Evolutionary conservation across 2,329 filamentous ascomycete genomes (phyloP), one percentile per base, ranked within the genome.

Genomic region (Xylariaceae sp.): DNA sequence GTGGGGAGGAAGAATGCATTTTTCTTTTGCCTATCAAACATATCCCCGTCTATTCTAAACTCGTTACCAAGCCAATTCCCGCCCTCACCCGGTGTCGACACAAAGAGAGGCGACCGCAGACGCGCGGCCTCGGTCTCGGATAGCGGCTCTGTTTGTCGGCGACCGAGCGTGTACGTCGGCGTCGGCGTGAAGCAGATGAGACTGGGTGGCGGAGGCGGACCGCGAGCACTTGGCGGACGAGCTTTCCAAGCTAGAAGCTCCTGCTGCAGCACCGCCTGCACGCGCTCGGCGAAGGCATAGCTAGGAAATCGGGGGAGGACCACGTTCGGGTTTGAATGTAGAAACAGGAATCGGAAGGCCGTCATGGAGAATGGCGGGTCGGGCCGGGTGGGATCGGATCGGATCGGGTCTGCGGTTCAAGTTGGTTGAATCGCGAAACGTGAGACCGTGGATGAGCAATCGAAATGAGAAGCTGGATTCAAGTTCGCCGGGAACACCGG

Each of bases 101-200:
- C 63, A 22, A 55, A 59, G 22, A 81, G 67, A 1, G 74, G 73
- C 3, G 68, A 69, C 7, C 62, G 67, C 39, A 85, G 71, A 2
- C 74, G 71, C 3, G 64, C 66, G 1, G 73, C 70, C 61, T 86
- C 80, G 1, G 64, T 61, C 0, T 65, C 48, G 1, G 75, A 72
- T 2, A 88, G 71, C 2, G 73, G 59, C 70, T 65, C 54, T 63
- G 68, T 70, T 65, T 96, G 91, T 30, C 94, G 87, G 5, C 92
- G 87, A 51, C 94, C 94, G 60, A 92, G 87, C 13, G 92, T 96
- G 72, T 94, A 96, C 44, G 91, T 89, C 1, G 92, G 90, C 32
- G 79, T 74, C 45, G 91, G 88, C 50, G 89, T 85, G 71, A 95
- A 94, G 59, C 89, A 91, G 58, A 97, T 77, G 60, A 97, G 77